These are phyloP conservation scores for Phytophthora sp. DNA, from an alignment of 352 stramenopile species.

Conservation along the genomic window DNA sequence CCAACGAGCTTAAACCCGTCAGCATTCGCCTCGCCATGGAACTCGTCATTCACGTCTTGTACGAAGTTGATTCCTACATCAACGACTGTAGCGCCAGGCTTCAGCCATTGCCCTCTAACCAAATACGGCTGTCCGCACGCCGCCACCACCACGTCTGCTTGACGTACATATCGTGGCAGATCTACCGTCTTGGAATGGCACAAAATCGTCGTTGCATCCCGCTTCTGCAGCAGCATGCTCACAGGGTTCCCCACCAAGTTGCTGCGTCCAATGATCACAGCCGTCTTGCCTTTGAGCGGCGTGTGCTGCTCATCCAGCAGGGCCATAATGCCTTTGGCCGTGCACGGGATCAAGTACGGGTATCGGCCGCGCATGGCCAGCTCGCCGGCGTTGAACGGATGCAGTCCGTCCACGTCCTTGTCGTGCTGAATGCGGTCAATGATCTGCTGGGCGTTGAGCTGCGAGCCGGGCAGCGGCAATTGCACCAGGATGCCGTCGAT, in stretches of 20 bases:
- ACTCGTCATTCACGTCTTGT: conserved; percentile 59
- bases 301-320: conserved; percentile 92
- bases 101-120: conserved; percentile 96
- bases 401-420: conserved; percentile 99
- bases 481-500: conserved; percentile 90
- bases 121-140: conserved; percentile 96
- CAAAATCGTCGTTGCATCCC: conserved; percentile 98
- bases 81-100: conserved; percentile 96
- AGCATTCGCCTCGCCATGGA: conserved; percentile 56
- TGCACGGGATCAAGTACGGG: conserved; percentile 95
- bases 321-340: conserved; percentile 97
- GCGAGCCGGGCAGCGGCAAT: conserved; percentile 93
- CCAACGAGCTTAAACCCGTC: conserved; percentile 97
- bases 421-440: conserved; percentile 92
- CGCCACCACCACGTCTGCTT: conserved; percentile 97
- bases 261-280: conserved; percentile 96
- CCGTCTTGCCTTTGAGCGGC: conserved; percentile 92
- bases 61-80: conserved; percentile 99
- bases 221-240: conserved; percentile 94
- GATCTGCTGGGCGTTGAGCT: conserved; percentile 93
- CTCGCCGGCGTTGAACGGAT: conserved; percentile 97
- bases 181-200: conserved; percentile 96
- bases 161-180: conserved; percentile 84
- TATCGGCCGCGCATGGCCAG: conserved; percentile 89
- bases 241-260: conserved; percentile 99